Evolutionary conservation across 305 asterid species (phyloP), one percentile per base, ranked within the genome.

Genomic region (Solanum hybrid): DNA sequence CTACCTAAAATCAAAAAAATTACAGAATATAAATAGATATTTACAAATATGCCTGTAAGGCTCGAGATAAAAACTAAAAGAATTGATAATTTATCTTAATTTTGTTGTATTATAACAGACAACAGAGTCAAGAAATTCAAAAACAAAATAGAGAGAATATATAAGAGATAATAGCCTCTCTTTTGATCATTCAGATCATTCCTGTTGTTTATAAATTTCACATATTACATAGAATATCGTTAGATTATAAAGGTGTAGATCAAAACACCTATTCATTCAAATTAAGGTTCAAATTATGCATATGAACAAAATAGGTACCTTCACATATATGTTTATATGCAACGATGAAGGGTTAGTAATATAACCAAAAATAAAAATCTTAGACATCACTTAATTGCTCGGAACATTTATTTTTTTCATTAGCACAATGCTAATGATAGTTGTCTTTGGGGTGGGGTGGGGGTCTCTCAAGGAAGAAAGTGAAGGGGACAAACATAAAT

Each of bases 301-400:
- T 51, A 51, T 6, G 68, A 3, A 51, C 68, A 51, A 51, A 45
- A 6, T 17, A 51, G n/a, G n/a, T 51, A 51, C 65, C 65, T 51
- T 51, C 65, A 51, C 65, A 51, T 51, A 51, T 2, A 1, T 15
- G 5, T 15, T 45, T 51, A 51, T 14, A 51, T 51, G 65, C 65
- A 51, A 51, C 4, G 0, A 15, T 15, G n/a, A 51, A 51, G 68
- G 68, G 1, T 51, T 51, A 15, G 1, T 51, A 51, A 51, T 14
- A 51, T n/a, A 91, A 89, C 89, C 91, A 93, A 76, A 76, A 72
- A 73, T 72, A 26, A 82, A 82, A 29, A 41, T 81, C 7, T 9
- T 81, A 87, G 41, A 9, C 38, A 68, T 32, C 24, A 57, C 24
- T 17, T 2, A 57, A 57, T 57, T 57, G 2, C 24, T 51, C 7